Conservation (phyloP, 495 filamentous ascomycete genomes). For the Aspergillus diversus region DNA sequence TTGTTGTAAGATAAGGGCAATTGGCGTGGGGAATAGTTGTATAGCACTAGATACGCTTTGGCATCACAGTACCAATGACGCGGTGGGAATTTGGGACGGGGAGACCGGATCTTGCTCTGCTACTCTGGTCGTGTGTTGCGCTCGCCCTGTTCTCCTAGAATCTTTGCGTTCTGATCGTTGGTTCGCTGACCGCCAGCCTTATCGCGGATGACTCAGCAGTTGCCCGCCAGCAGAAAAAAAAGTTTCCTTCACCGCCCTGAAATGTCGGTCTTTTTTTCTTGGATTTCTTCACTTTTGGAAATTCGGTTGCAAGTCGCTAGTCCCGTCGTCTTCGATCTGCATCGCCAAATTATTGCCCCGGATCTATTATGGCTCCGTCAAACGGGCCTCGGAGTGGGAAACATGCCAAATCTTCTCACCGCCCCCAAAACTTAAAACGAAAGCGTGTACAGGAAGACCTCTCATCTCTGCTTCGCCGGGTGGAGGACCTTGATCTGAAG, state of each 20-base stretch:
- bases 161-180: neutral
- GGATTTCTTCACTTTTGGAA: neutral
- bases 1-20: neutral
- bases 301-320: conserved; percentile 8
- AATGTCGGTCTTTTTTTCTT: neutral
- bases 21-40: neutral
- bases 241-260: conserved; percentile 33
- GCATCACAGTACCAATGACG: too few species aligned
- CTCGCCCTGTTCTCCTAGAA: too few species aligned
- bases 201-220: conserved; percentile 44
- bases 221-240: conserved; percentile 30
- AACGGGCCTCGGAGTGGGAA: conserved; percentile 28
- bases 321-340: neutral
- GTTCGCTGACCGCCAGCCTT: conserved; percentile 28
- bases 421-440: conserved; percentile 58
- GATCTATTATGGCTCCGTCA: conserved; percentile 36
- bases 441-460: conserved; percentile 58
- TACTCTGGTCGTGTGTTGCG: too few species aligned
- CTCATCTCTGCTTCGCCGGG: conserved; percentile 47
- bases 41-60: too few species aligned
- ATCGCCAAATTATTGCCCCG: conserved; percentile 1
- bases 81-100: too few species aligned
- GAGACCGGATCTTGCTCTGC: too few species aligned
- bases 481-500: conserved; percentile 58
- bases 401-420: conserved; percentile 31